These are phyloP conservation scores for Wallacemonas sp. DNA, from an alignment of 208 protist species.

Conservation along the genomic window DNA sequence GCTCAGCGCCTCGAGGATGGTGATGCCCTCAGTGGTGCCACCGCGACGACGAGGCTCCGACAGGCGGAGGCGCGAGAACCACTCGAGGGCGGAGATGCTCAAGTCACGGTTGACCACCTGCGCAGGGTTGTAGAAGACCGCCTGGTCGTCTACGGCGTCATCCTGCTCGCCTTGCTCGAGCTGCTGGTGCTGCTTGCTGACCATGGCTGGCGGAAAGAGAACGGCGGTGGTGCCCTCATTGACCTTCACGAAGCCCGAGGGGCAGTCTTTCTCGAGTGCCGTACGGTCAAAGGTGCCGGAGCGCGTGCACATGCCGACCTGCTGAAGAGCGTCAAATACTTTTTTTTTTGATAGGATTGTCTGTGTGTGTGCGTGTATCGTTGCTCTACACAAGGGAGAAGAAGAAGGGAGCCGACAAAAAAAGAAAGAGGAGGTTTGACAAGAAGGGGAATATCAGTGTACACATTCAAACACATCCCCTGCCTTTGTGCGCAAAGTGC, in stretches of 20 bases:
- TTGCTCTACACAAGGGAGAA: no score
- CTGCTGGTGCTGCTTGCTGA: slow-evolving; percentile 22
- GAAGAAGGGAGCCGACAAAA: no score
- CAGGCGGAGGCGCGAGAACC: slow-evolving; percentile 66
- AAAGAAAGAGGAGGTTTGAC: no score
- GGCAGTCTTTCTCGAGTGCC: slow-evolving; percentile 54
- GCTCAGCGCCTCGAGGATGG: slow-evolving; percentile 97
- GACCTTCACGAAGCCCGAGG: slow-evolving; percentile 66
- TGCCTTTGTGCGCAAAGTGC: no score
- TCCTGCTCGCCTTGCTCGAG: slow-evolving; percentile 17
- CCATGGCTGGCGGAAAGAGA: slow-evolving; percentile 69
- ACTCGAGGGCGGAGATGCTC: slow-evolving; percentile 93
- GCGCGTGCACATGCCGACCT: slow-evolving; percentile 39
- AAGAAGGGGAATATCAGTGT: no score
- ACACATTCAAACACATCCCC: no score
- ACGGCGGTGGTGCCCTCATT: slow-evolving; percentile 79
- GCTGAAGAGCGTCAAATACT: no score
- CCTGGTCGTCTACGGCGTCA: slow-evolving; percentile 57
- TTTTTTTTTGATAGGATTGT: slow-evolving; percentile 1
- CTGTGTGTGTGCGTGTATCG: slow-evolving; percentile 9
- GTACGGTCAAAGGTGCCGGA: slow-evolving; percentile 73
- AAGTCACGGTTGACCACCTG: slow-evolving; percentile 99
- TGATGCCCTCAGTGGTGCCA: slow-evolving; percentile 81
- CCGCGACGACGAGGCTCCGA: slow-evolving; percentile 62
- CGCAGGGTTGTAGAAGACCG: slow-evolving; percentile 98